These are phyloP conservation scores for Daldinia sp. DNA, from an alignment of 2,329 filamentous ascomycete species.

Conservation along the genomic window DNA sequence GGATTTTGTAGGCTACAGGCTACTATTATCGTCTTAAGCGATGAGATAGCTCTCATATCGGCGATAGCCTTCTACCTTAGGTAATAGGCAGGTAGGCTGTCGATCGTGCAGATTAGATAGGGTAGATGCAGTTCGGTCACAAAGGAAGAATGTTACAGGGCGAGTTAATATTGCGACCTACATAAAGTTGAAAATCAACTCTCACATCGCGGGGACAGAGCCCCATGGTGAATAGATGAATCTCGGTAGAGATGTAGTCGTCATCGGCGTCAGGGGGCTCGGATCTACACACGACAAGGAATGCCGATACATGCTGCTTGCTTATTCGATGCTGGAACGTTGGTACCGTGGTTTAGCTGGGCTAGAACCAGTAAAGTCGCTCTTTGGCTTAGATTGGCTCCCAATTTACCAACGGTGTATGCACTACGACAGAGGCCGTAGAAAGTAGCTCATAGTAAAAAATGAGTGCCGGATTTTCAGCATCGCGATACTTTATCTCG, in stretches of 20 bases:
- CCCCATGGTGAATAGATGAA: slow-evolving; percentile 11
- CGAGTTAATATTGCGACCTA: slow-evolving; percentile 5
- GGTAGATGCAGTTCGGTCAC: slow-evolving; percentile 2
- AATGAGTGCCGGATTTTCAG: not conserved
- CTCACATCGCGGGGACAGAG: slow-evolving; percentile 17
- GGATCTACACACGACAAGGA: slow-evolving; percentile 11
- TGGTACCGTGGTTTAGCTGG: not conserved
- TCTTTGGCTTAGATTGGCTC: not conserved
- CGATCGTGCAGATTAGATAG: not conserved
- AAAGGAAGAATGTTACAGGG: not conserved
- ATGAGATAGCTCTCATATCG: not conserved
- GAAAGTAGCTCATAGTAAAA: not conserved
- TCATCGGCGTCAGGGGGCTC: slow-evolving; percentile 21
- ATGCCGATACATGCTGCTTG: slow-evolving; percentile 1
- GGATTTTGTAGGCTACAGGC: not conserved
- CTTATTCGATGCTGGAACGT: not conserved
- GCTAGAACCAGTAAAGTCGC: not conserved
- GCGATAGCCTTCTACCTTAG: slow-evolving; percentile 2
- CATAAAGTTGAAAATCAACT: slow-evolving; percentile 7
- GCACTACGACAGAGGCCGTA: not conserved
- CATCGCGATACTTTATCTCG: not conserved
- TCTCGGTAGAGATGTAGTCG: slow-evolving; percentile 27
- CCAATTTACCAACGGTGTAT: not conserved
- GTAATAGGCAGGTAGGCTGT: not conserved
- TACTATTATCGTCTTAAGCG: not conserved